These are phyloP conservation scores for Lophiostoma macrostomum DNA, from an alignment of 495 filamentous ascomycete genomes.

Conservation along the genomic window DNA sequence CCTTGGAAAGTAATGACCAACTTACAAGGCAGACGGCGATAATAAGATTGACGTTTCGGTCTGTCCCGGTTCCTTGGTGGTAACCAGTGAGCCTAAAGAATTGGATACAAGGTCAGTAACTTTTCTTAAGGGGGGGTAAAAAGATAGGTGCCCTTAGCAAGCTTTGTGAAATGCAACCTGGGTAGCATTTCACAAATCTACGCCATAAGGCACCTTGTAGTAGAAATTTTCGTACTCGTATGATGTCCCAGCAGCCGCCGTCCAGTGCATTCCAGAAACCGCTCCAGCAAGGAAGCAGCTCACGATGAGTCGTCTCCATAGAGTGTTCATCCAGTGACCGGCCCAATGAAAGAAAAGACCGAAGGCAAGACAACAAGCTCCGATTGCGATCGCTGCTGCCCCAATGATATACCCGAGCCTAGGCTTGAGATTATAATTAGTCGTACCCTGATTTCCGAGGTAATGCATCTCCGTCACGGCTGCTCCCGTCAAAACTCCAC, in stretches of 20 bases:
- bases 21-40: conserved; percentile 36
- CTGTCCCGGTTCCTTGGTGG: conserved; percentile 9
- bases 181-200: too few species aligned
- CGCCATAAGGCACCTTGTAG: too few species aligned
- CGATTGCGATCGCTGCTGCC: conserved; percentile 66
- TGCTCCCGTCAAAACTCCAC: conserved; percentile 65
- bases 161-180: too few species aligned
- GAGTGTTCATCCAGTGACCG: conserved; percentile 72
- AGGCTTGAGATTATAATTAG: conserved; percentile 69
- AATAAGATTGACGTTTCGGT: conserved; percentile 32
- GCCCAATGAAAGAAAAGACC: conserved; percentile 73
- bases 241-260: conserved; percentile 65
- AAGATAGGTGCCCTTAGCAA: too few species aligned
- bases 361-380: conserved; percentile 64
- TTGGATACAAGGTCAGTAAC: too few species aligned
- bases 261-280: conserved; percentile 89
- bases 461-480: conserved; percentile 90
- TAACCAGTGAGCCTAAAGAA: conserved; percentile 42
- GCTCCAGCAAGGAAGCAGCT: conserved; percentile 66
- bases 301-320: conserved; percentile 68
- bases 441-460: conserved; percentile 75
- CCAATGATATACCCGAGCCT: conserved; percentile 57
- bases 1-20: background rate
- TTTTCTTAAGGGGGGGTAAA: too few species aligned
- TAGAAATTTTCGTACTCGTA: too few species aligned